phyloP scores from a whole-genome alignment of 208 protist species.

The Acanthamoeba healyi region DNA sequence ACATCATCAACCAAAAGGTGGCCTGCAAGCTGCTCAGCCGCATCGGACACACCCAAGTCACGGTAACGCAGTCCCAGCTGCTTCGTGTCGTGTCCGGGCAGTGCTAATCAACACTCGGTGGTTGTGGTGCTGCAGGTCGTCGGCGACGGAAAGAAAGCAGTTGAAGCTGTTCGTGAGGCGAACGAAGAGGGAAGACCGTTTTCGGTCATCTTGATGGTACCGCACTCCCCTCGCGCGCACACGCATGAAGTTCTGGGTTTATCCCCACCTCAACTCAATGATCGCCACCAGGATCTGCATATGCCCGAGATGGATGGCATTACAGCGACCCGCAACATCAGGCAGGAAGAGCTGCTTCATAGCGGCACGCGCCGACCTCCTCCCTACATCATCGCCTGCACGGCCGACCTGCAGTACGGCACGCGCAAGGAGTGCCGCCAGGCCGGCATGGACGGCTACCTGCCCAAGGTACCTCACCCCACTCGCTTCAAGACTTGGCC shows the following conservation, averaged over 20 bases:
- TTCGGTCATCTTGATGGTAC: slow-evolving; percentile 9
- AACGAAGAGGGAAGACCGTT: neutral
- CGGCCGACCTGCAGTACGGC: slow-evolving; percentile 60
- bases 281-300: slow-evolving; percentile 22
- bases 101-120: no score
- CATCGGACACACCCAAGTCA: neutral
- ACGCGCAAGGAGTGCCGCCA: neutral
- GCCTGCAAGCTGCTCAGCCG: slow-evolving; percentile 12
- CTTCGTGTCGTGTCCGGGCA: no score
- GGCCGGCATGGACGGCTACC: slow-evolving; percentile 59
- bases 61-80: no score
- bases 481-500: no score
- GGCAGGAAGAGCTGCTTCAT: neutral
- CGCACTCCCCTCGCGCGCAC: no score
- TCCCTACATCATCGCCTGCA: slow-evolving; percentile 71
- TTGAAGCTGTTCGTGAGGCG: neutral
- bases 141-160: neutral
- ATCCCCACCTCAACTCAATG: no score
- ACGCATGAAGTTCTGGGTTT: no score
- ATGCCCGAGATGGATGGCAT: slow-evolving; percentile 74
- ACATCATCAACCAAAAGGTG: slow-evolving; percentile 59
- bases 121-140: neutral
- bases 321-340: slow-evolving; percentile 15
- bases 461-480: slow-evolving; percentile 9
- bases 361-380: neutral